Evolutionary conservation across 805 yeast genomes (phyloP), one percentile per base, ranked within the genome.

Genomic region (Candida schatavii): DNA sequence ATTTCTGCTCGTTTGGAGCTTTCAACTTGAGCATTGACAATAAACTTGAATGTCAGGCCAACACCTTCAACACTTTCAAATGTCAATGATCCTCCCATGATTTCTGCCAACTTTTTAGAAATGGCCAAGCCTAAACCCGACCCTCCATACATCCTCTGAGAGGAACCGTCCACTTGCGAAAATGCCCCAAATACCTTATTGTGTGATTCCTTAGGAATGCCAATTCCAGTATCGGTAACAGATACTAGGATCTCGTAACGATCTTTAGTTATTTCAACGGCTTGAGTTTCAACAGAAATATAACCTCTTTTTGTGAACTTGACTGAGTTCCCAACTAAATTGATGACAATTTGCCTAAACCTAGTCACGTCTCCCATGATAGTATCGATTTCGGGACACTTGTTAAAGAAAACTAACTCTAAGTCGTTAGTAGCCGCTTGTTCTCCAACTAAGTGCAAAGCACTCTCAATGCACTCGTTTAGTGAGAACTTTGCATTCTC

Each of bases 201-300:
- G n/a, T 65, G 54, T 4, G 76, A 64, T 35, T 58, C 65, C 27
- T 59, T 57, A 2, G 78, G 76, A 25, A 77, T 76, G 1, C 81
- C 81, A 37, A 76, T 88, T 59, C 96, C 95, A 1, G 80, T 71
- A 47, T 77, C 81, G 26, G 64, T 56, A 13, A 76, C 78, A 2
- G 59, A 48, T 3, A 76, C 52, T 5, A 48, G 47, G 39, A 74
- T 56, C 40, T 71, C 75, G 37, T 62, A 69, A 14, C 76, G 49
- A 31, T 61, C 54, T 2, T 46, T 48, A 1, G 51, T 46, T 15
- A 64, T 51, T 15, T 46, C 46, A 21, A 61, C 64, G 3, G 66
- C 55, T 25, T 60, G 52, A 3, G 70, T 55, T 42, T 60, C 64
- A 11, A 72, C 63, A 14, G 66, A 54, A 29, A 77, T 66, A 45